A percentile compares a stretch with the other conserved stretches of the same genome.
phyloP scores from a whole-genome alignment of 495 filamentous ascomycete genomes.

The Penicillium pulvis region DNA sequence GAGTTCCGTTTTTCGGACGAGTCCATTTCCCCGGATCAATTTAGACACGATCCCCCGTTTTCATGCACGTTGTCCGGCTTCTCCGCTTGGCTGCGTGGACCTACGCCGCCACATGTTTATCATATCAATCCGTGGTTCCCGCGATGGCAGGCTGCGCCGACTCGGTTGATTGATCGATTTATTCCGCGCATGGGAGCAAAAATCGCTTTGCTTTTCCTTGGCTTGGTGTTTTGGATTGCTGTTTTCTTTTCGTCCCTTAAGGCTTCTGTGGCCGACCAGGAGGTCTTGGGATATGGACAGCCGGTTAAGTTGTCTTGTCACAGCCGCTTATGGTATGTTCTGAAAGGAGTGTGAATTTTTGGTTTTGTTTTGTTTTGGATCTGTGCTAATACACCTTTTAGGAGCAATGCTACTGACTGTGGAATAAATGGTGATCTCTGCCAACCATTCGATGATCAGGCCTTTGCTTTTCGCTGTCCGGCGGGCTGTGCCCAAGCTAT shows the following conservation, averaged over 20 bases:
- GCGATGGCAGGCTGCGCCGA: conserved; percentile 61
- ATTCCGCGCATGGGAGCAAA: conserved; percentile 57
- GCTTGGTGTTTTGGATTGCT: conserved; percentile 63
- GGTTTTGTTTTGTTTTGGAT: neutral
- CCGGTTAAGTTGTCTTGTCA: conserved; percentile 56
- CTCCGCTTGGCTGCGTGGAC: conserved; percentile 49
- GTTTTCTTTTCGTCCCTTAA: conserved; percentile 66
- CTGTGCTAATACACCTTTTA: conserved; percentile 12
- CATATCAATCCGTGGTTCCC: conserved; percentile 66
- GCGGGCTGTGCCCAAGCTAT: conserved; percentile 63
- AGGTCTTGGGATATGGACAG: conserved; percentile 62
- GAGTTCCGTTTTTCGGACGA: conserved; percentile 14
- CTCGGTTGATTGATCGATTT: conserved; percentile 57
- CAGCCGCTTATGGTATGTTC: conserved; percentile 52
- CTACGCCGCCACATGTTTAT: conserved; percentile 57
- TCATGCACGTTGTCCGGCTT: conserved; percentile 32
- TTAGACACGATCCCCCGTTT: conserved; percentile 25
- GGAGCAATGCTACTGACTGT: conserved; percentile 58
- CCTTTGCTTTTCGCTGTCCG: conserved; percentile 74
- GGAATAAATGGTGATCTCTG: conserved; percentile 72
- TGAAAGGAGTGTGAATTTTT: neutral
- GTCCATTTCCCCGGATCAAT: neutral
- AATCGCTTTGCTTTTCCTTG: conserved; percentile 52
- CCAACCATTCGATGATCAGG: conserved; percentile 66
- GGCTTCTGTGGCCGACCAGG: conserved; percentile 54